Evolutionary conservation across 371 early-diverging fungal genomes (phyloP), one percentile per base, ranked within the genome.

Genomic region (Mucor racemosus): DNA sequence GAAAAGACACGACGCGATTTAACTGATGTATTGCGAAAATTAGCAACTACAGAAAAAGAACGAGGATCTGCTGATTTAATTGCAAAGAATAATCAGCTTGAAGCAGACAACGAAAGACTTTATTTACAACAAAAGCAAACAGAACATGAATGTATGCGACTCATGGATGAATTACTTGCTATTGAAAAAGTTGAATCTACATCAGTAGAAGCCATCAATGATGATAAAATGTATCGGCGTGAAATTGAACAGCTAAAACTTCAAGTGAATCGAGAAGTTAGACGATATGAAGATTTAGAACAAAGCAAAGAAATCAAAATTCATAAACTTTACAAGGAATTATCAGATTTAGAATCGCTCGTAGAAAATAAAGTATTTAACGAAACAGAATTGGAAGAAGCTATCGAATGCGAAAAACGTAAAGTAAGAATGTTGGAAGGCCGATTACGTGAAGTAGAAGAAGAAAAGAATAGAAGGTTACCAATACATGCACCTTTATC

Each of bases 351-450:
- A 13, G 94, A 92, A 68, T 73, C 84, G 14, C 60, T 92, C 60
- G 80, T 92, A 34, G 94, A 92, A 74, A 88, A 86, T 67, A 89
- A 87, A 68, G 84, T 90, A 26, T 90, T 92, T 65, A 78, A 78
- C 31, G 89, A 92, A 59, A 77, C 86, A 6, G 90, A 92, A 60
- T 74, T 91, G 10, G 91, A 90, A 60, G 85, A 89, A 66, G 75
- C 76, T 17, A 66, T 86, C 1, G 81, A 81, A 63, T 56, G 34
- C 10, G 86, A 86, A 58, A 77, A 78, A 62, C 75, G 68, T 40
- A 74, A 71, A 44, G 80, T 87, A 4, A 68, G 75, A 7, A 58
- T 69, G 11, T 76, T 91, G 15, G 76, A 71, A 26, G n/a, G 17
- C 6, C 61, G 53, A 36, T 33, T 70, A n/a, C 15, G 15, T 26